These are phyloP conservation scores for Piloderma croceum DNA, from an alignment of 768 basidiomycete genomes.

Conservation along the genomic window DNA sequence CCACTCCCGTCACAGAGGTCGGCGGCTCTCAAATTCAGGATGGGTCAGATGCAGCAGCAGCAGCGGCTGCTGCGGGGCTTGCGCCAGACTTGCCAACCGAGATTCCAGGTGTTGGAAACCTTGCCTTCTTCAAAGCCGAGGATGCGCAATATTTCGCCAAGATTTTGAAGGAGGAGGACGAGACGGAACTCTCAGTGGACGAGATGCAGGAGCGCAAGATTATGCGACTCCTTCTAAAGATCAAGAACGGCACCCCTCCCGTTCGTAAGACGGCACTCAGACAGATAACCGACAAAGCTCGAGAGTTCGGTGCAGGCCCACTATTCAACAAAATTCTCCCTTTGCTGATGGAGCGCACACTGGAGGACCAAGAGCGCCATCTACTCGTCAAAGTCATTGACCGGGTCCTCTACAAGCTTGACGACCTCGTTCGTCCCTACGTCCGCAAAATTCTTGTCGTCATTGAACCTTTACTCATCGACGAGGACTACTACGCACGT, in stretches of 20 bases:
- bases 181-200: conserved; percentile 59
- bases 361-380: conserved; percentile 78
- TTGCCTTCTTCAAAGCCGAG: conserved; percentile 98
- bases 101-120: conserved; percentile 93
- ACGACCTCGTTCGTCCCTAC: conserved; percentile 74
- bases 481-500: conserved; percentile 77
- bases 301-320: conserved; percentile 74
- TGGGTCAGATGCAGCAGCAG: conserved; percentile 82
- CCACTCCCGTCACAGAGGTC: too few relatives aligned
- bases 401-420: conserved; percentile 73
- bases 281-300: conserved; percentile 77
- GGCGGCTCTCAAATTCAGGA: conserved; percentile 97
- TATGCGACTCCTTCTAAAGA: conserved; percentile 72
- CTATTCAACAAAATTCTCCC: conserved; percentile 80
- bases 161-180: conserved; percentile 71
- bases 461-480: conserved; percentile 97
- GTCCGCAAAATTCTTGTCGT: conserved; percentile 99
- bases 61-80: conserved; percentile 86
- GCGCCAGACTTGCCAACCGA: conserved; percentile 93
- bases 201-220: conserved; percentile 83
- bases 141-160: conserved; percentile 98
- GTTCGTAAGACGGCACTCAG: conserved; percentile 72
- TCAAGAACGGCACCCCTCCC: conserved; percentile 79
- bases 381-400: conserved; percentile 78
- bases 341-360: conserved; percentile 67